These are phyloP conservation scores for Bryum argenteum DNA, from an alignment of 225 moss, liverwort and hornwort species.

Conservation along the genomic window DNA sequence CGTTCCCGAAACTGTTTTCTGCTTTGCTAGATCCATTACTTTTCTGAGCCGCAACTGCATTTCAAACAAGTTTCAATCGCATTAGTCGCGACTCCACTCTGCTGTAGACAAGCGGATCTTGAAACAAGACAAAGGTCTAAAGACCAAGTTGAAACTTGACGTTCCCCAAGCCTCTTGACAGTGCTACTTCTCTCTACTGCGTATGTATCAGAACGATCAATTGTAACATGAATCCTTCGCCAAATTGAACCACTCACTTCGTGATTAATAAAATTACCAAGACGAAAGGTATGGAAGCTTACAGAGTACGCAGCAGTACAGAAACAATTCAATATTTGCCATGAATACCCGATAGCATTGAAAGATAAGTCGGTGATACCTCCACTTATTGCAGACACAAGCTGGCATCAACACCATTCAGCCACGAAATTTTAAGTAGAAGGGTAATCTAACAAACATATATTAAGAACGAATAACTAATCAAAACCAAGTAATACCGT, in stretches of 20 bases:
- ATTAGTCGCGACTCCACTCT: slow-evolving; percentile 14
- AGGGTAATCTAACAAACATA: slow-evolving; percentile 11
- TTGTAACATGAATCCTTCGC: background rate
- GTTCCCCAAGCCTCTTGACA: background rate
- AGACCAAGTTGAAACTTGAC: background rate
- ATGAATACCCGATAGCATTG: slow-evolving; percentile 79
- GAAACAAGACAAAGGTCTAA: slow-evolving; percentile 3
- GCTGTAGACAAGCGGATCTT: slow-evolving; percentile 3
- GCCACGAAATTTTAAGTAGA: slow-evolving; percentile 15
- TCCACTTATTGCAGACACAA: slow-evolving; percentile 91
- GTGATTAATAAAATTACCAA: slow-evolving; percentile 1
- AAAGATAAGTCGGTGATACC: slow-evolving; percentile 94
- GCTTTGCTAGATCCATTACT: slow-evolving; percentile 95
- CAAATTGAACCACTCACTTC: slow-evolving; percentile 1
- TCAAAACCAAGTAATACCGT: slow-evolving; percentile 1
- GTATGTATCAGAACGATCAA: background rate
- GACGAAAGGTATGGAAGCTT: slow-evolving; percentile 28
- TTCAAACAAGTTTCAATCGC: slow-evolving; percentile 2
- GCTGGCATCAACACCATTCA: slow-evolving; percentile 54
- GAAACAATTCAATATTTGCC: slow-evolving; percentile 95
- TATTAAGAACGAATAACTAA: background rate
- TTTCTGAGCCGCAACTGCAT: slow-evolving; percentile 91
- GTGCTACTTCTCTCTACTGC: too few relatives aligned
- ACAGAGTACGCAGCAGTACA: slow-evolving; percentile 97
- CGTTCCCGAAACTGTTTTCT: slow-evolving; percentile 80